Percentiles rank a stretch among this genome's conserved stretches.
These are phyloP conservation scores for Echium plantagineum DNA, from an alignment of 257 asterid species.

Conservation along the genomic window DNA sequence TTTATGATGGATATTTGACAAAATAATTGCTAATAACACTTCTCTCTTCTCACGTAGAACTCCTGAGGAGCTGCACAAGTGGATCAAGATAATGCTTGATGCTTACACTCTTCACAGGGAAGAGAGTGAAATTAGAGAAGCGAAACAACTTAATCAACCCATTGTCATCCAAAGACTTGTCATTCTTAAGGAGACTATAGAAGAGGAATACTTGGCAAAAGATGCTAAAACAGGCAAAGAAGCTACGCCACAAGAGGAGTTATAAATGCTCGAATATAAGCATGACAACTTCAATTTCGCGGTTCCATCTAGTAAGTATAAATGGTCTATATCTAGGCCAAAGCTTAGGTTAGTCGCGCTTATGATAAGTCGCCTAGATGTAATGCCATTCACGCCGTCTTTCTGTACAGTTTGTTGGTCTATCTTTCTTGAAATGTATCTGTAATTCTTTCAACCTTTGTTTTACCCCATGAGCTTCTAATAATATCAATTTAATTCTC, in stretches of 20 bases:
- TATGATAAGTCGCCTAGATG: not conserved
- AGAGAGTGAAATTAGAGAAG: slow-evolving; percentile 85
- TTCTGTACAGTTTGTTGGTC: not conserved
- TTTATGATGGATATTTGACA: not conserved
- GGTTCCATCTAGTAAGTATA: slow-evolving; percentile 1
- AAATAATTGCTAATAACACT: not conserved
- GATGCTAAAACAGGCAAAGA: slow-evolving; percentile 23
- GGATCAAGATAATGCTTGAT: slow-evolving; percentile 85
- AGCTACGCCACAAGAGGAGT: slow-evolving; percentile 20
- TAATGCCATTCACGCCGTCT: not conserved
- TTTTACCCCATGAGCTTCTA: not conserved
- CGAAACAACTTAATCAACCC: slow-evolving; percentile 67
- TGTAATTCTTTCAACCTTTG: not conserved
- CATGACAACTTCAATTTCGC: no score
- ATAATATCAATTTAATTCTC: no score
- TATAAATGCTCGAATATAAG: not conserved
- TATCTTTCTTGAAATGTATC: not conserved
- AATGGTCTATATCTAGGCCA: not conserved
- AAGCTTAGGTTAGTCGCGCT: not conserved
- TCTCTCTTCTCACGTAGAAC: slow-evolving; percentile 37
- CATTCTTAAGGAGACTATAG: slow-evolving; percentile 76
- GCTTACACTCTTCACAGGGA: slow-evolving; percentile 75
- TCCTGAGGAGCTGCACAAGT: slow-evolving; percentile 89
- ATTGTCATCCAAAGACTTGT: slow-evolving; percentile 79
- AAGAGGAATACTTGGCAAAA: slow-evolving; percentile 71